These are phyloP conservation scores for Mycena alexandri DNA, from an alignment of 768 basidiomycete genomes.

Conservation along the genomic window DNA sequence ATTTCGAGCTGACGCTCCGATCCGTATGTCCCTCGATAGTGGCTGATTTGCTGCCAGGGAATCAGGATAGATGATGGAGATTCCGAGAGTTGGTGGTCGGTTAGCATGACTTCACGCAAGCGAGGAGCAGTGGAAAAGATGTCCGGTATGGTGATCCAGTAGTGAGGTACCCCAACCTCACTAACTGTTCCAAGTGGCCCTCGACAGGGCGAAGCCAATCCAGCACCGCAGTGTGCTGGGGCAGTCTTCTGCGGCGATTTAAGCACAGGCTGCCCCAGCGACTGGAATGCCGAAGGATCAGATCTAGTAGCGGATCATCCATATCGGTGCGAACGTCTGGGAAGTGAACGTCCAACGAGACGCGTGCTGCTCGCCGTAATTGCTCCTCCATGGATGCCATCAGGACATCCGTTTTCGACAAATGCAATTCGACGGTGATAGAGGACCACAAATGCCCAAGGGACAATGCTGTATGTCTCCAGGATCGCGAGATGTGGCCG, in stretches of 20 bases:
- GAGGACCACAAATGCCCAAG: neutral
- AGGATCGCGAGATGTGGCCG: slow-evolving; percentile 11
- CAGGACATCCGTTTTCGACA: neutral
- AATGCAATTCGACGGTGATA: neutral
- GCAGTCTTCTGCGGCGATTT: neutral
- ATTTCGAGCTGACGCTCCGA: slow-evolving; percentile 9
- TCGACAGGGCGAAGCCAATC: slow-evolving; percentile 7
- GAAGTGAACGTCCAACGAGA: slow-evolving; percentile 2
- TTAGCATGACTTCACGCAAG: slow-evolving; percentile 6
- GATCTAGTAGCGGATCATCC: neutral
- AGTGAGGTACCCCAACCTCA: neutral
- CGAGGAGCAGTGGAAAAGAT: slow-evolving; percentile 11
- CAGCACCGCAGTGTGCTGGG: neutral
- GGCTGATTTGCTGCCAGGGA: slow-evolving; percentile 11
- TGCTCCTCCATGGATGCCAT: slow-evolving; percentile 5
- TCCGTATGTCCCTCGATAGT: slow-evolving; percentile 12
- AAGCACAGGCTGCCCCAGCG: slow-evolving; percentile 6
- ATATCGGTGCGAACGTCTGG: slow-evolving; percentile 1
- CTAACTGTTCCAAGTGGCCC: slow-evolving; percentile 4
- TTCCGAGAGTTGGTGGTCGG: slow-evolving; percentile 2
- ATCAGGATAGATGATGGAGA: slow-evolving; percentile 5
- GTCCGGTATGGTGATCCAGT: slow-evolving; percentile 6
- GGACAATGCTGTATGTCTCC: slow-evolving; percentile 5
- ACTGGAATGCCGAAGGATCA: slow-evolving; percentile 5
- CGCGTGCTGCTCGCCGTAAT: neutral